Percentiles rank a stretch among this genome's conserved stretches.
Conservation (phyloP, 208 protist genomes). For the Eutreptiella sp. region DNA sequence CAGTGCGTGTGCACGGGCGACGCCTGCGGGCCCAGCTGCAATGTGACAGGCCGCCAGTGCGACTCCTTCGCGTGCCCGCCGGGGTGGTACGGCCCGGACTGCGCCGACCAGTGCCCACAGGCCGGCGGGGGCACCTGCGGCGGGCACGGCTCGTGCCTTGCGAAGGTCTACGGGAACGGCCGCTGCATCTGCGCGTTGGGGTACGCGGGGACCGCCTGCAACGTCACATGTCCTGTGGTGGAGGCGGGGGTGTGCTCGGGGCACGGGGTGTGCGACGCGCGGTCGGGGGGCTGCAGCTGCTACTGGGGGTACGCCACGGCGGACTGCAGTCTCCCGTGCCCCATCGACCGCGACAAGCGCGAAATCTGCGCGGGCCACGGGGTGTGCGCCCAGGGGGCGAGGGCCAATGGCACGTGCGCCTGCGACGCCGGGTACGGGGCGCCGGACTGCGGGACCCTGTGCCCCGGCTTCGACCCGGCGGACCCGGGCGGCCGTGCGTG, state of each 20-base stretch:
- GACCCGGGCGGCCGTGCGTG: neutral
- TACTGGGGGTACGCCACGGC: slow-evolving; percentile 18
- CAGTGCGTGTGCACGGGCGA: neutral
- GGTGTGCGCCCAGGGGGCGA: neutral
- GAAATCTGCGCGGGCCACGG: slow-evolving; percentile 12
- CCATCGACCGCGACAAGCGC: neutral
- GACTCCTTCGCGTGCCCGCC: neutral
- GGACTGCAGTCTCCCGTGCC: slow-evolving; percentile 19
- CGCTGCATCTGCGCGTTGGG: neutral
- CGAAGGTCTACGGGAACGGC: neutral
- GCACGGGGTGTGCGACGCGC: slow-evolving; percentile 19
- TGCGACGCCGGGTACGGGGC: slow-evolving; percentile 23
- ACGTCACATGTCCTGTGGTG: slow-evolving; percentile 1
- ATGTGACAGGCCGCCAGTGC: no score
- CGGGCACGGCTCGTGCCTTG: neutral
- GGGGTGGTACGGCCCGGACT: slow-evolving; percentile 4
- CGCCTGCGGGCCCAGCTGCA: no score
- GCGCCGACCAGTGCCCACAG: slow-evolving; percentile 5
- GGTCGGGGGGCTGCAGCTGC: slow-evolving; percentile 18
- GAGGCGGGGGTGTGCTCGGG: slow-evolving; percentile 1
- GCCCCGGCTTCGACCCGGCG: neutral
- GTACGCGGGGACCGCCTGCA: neutral
- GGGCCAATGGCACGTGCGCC: slow-evolving; percentile 9
- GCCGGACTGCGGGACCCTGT: slow-evolving; percentile 2
- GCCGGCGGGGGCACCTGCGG: neutral